phyloP scores from a whole-genome alignment of 345 rosid species.

The Camelina laxa region DNA sequence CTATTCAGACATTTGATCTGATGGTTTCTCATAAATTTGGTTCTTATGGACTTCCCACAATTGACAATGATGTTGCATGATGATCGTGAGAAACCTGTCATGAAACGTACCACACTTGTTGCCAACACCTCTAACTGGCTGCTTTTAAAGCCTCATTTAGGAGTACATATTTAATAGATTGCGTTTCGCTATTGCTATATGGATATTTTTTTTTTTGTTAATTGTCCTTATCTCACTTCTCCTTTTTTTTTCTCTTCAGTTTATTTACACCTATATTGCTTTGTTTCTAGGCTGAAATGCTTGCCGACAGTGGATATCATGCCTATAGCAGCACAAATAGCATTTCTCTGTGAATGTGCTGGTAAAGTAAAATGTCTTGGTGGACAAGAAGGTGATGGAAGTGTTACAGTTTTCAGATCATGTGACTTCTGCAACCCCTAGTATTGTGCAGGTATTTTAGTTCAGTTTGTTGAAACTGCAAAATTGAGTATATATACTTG shows the following conservation, averaged over 20 bases:
- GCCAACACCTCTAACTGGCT: constrained; percentile 99
- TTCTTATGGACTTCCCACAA: constrained; percentile 99
- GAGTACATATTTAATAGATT: constrained; percentile 13
- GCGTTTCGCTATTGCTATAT: constrained; percentile 8
- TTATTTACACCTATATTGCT: constrained; percentile 22
- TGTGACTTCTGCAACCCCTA: constrained; percentile 98
- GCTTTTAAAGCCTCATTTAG: constrained; percentile 91
- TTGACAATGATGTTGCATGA: constrained; percentile 99
- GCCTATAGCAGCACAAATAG: constrained; percentile 99
- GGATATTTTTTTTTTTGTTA: background rate
- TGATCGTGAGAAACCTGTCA: constrained; percentile 99
- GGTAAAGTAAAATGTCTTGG: constrained; percentile 99
- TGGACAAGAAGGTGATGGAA: constrained; percentile 94
- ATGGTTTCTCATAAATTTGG: constrained; percentile 54
- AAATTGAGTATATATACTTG: too few relatives aligned
- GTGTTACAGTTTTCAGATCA: constrained; percentile 99
- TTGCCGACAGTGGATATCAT: constrained; percentile 99
- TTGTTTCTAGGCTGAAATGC: constrained; percentile 94
- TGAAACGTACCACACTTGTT: constrained; percentile 99
- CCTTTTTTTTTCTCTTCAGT: constrained; percentile 23
- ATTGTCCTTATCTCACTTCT: constrained; percentile 5
- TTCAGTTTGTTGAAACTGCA: too few relatives aligned
- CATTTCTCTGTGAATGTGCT: constrained; percentile 98
- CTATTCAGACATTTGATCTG: background rate
- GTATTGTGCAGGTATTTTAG: constrained; percentile 89